A percentile compares a stretch with the other conserved stretches of the same genome.
Conservation (phyloP, 164 flowering plant genomes). For the Nymphaea colorata region DNA sequence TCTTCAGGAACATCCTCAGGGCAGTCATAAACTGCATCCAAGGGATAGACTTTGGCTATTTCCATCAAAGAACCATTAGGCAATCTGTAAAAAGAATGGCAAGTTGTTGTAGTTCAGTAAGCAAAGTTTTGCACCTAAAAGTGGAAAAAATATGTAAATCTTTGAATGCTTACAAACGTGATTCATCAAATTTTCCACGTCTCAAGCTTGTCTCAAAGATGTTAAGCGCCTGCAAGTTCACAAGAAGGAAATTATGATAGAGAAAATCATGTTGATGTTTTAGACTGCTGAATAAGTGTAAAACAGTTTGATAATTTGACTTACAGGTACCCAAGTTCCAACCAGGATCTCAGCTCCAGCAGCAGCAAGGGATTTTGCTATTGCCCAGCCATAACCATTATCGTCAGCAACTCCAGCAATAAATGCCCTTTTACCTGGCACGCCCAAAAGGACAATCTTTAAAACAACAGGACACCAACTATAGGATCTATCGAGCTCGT, state of each 20-base stretch:
- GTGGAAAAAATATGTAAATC: neutral
- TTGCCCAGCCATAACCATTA: conserved; percentile 99
- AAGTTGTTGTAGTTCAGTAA: no score
- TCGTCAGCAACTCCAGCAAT: conserved; percentile 98
- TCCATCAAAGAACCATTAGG: conserved; percentile 96
- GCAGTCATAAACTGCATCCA: conserved; percentile 87
- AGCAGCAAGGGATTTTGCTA: conserved; percentile 96
- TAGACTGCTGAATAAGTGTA: neutral
- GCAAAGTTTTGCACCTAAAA: neutral
- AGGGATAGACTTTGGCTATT: conserved; percentile 71
- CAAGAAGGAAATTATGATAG: neutral
- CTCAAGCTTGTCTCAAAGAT: conserved; percentile 86
- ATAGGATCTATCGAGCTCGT: no score
- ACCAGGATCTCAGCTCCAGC: conserved; percentile 97
- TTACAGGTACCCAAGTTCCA: conserved; percentile 98
- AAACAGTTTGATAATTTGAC: conserved; percentile 14
- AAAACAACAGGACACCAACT: no score
- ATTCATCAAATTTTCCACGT: conserved; percentile 91
- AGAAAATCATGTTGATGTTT: neutral
- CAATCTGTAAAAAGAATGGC: conserved; percentile 32
- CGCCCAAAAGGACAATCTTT: neutral
- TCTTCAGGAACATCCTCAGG: conserved; percentile 96
- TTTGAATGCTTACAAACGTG: conserved; percentile 55
- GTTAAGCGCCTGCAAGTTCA: conserved; percentile 52
- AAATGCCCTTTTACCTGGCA: conserved; percentile 83